These are phyloP conservation scores for Claviceps cyperi DNA, from an alignment of 2,329 filamentous ascomycete species.

Conservation along the genomic window DNA sequence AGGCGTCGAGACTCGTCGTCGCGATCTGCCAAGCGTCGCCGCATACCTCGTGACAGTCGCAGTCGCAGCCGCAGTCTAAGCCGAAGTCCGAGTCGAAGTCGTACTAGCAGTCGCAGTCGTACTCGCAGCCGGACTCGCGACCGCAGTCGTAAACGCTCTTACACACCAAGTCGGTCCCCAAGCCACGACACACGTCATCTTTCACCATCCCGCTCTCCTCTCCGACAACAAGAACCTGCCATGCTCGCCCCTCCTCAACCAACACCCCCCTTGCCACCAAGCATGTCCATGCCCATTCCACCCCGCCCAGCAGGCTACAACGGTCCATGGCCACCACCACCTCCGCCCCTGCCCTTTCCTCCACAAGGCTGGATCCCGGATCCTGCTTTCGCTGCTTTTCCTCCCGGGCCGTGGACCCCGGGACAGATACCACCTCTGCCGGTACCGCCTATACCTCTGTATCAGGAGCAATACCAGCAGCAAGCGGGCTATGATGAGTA, in stretches of 20 bases:
- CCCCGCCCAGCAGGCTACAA: conserved; percentile 25
- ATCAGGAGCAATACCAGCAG: neutral
- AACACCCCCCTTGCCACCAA: conserved; percentile 7
- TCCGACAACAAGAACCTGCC: neutral
- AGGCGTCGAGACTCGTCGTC: conserved; percentile 19
- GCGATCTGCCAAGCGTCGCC: conserved; percentile 17
- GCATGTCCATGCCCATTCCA: conserved; percentile 9
- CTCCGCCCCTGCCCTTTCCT: conserved; percentile 14
- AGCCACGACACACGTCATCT: conserved; percentile 11
- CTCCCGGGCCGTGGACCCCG: conserved; percentile 14
- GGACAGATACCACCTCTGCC: conserved; percentile 11
- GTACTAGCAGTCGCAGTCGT: conserved; percentile 9
- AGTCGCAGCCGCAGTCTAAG: conserved; percentile 11
- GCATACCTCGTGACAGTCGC: conserved; percentile 12
- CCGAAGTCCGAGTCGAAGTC: conserved; percentile 12
- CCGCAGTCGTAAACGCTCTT: conserved; percentile 11
- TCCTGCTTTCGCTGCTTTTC: conserved; percentile 13
- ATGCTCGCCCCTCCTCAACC: conserved; percentile 11
- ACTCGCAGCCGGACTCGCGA: conserved; percentile 11
- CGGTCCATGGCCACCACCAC: conserved; percentile 26
- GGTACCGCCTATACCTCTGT: conserved; percentile 1
- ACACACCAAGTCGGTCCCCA: conserved; percentile 13
- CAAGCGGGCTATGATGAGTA: conserved; percentile 1
- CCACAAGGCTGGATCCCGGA: conserved; percentile 16
- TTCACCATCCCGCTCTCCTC: conserved; percentile 9